phyloP scores from a whole-genome alignment of 805 yeast species.

The Kazachstania africana region DNA sequence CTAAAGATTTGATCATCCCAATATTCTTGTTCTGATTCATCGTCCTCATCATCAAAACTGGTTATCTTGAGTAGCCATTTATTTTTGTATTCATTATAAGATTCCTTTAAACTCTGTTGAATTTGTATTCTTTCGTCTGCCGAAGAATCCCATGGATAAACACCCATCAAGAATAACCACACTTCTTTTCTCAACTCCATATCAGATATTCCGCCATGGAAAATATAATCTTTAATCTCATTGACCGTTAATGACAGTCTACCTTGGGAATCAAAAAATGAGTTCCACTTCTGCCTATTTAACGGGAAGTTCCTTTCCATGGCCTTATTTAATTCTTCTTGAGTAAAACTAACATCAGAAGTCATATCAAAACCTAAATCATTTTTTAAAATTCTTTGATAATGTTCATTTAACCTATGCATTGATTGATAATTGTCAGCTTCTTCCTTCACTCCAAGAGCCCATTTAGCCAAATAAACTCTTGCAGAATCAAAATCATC shows the following conservation, averaged over 20 bases:
- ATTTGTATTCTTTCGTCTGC: conserved; percentile 53
- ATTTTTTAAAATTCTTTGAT: conserved; percentile 39
- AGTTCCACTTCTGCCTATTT: conserved; percentile 63
- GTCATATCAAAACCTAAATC: conserved; percentile 47
- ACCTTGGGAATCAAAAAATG: conserved; percentile 73
- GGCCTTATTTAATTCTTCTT: conserved; percentile 36
- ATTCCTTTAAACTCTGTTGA: conserved; percentile 40
- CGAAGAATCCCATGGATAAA: conserved; percentile 84
- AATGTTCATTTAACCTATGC: conserved; percentile 48
- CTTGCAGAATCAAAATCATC: conserved; percentile 88
- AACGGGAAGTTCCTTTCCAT: conserved; percentile 43
- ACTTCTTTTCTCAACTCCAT: conserved; percentile 50
- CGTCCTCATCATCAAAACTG: conserved; percentile 15
- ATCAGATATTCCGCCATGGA: conserved; percentile 75
- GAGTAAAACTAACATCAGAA: conserved; percentile 18
- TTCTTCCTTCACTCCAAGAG: conserved; percentile 83
- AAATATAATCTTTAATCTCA: conserved; percentile 73
- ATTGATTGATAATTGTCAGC: conserved; percentile 44
- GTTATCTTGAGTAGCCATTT: conserved; percentile 48
- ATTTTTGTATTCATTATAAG: conserved; percentile 50
- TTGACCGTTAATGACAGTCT: conserved; percentile 56
- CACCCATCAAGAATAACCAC: conserved; percentile 77
- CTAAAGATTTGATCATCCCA: conserved; percentile 86
- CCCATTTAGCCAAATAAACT: conserved; percentile 93
- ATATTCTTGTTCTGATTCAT: conserved; percentile 41